phyloP scores from a whole-genome alignment of 1,284 basidiomycete genomes.

The Vanrija sp. region DNA sequence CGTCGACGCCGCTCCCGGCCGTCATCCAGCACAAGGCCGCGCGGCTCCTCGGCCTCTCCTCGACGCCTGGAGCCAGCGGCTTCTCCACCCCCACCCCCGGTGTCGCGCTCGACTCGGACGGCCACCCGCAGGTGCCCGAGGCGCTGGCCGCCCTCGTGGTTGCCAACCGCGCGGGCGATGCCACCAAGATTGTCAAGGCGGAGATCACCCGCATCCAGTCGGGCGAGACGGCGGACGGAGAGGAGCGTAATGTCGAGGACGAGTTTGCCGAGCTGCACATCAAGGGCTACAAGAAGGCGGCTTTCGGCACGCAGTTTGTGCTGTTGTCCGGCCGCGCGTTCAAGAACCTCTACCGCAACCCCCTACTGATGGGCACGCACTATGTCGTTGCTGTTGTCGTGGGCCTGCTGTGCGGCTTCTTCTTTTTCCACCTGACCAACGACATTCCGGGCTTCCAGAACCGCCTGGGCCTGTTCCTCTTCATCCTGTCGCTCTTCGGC shows the following conservation, averaged over 20 bases:
- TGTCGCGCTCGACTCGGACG: slow-evolving; percentile 31
- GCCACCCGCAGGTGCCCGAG: slow-evolving; percentile 55
- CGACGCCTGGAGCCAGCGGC: slow-evolving; percentile 31
- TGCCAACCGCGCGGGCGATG: slow-evolving; percentile 64
- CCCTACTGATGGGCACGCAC: slow-evolving; percentile 83
- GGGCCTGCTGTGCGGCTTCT: slow-evolving; percentile 60
- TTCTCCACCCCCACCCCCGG: slow-evolving; percentile 52
- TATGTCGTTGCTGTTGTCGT: slow-evolving; percentile 79
- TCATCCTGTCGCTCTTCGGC: slow-evolving; percentile 88
- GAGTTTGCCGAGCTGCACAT: slow-evolving; percentile 57
- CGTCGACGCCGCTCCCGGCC: slow-evolving; percentile 1
- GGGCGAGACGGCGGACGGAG: slow-evolving; percentile 39
- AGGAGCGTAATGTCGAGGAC: slow-evolving; percentile 52
- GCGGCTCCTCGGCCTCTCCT: slow-evolving; percentile 58
- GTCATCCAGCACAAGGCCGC: slow-evolving; percentile 69
- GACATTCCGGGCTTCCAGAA: slow-evolving; percentile 90
- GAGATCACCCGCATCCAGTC: slow-evolving; percentile 60
- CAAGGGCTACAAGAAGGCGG: slow-evolving; percentile 77
- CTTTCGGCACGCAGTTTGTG: slow-evolving; percentile 81
- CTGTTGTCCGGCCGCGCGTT: slow-evolving; percentile 94
- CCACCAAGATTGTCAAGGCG: slow-evolving; percentile 60
- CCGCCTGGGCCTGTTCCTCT: slow-evolving; percentile 84
- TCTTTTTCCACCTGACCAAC: slow-evolving; percentile 57
- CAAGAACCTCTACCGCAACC: slow-evolving; percentile 93
- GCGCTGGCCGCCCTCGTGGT: slow-evolving; percentile 71